These are phyloP conservation scores for Discostella pseudostelligera DNA, from an alignment of 108 stramenopile genomes.

Conservation along the genomic window DNA sequence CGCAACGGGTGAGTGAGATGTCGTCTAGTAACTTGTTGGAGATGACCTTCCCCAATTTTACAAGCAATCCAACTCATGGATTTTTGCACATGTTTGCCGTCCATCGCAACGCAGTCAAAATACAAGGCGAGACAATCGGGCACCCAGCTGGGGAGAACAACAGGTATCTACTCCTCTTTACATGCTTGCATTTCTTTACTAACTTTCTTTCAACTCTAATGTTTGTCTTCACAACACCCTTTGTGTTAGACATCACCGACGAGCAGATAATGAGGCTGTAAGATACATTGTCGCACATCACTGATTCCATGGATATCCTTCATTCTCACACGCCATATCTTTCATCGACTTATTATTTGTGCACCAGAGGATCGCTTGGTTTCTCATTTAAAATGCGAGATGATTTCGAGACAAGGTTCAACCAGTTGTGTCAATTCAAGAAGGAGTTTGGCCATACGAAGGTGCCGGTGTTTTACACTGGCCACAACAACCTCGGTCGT, in stretches of 20 bases:
- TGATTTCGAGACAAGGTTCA: constrained; percentile 38
- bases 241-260: constrained; percentile 30
- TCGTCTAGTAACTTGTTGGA: no score
- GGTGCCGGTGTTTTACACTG: constrained; percentile 28
- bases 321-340: background rate
- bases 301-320: background rate
- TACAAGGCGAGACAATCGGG: constrained; percentile 15
- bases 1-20: constrained; percentile 7
- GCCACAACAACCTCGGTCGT: constrained; percentile 23
- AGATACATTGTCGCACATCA: background rate
- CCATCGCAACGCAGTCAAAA: background rate
- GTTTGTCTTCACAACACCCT: no score
- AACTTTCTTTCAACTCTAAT: background rate
- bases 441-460: constrained; percentile 26
- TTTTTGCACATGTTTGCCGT: background rate
- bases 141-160: constrained; percentile 9
- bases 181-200: background rate
- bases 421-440: constrained; percentile 20
- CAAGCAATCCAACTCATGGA: no score
- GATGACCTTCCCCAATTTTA: no score
- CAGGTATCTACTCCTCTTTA: constrained; percentile 1
- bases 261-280: constrained; percentile 37
- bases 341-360: background rate
- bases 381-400: constrained; percentile 27
- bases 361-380: constrained; percentile 23